Percentiles rank a stretch among this genome's conserved stretches.
These are phyloP conservation scores for Kingdonia uniflora DNA, from an alignment of 164 flowering plant species.

Conservation along the genomic window DNA sequence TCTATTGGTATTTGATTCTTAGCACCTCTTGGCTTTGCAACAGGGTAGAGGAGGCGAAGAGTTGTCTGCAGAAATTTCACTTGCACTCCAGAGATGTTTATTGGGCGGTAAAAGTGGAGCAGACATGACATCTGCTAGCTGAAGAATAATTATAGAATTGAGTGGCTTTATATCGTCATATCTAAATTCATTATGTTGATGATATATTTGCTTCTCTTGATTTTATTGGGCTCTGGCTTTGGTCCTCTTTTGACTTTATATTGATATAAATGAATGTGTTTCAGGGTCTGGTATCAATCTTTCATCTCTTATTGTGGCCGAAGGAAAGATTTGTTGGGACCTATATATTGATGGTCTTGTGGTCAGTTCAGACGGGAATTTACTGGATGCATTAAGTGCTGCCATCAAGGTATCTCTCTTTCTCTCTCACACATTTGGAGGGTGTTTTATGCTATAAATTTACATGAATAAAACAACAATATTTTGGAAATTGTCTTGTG, in stretches of 20 bases:
- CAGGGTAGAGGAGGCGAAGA: constrained; percentile 98
- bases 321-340: constrained; percentile 94
- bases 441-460: no score
- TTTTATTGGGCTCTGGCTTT: no score
- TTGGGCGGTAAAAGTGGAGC: constrained; percentile 93
- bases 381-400: constrained; percentile 84
- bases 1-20: no score
- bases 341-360: constrained; percentile 91
- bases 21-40: no score
- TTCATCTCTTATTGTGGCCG: constrained; percentile 59
- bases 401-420: constrained; percentile 72
- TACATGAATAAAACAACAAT: no score
- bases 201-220: no score
- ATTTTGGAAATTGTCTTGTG: no score
- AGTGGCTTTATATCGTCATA: no score
- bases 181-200: no score
- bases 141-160: no score
- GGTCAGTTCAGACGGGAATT: constrained; percentile 81
- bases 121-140: constrained; percentile 3
- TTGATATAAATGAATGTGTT: neutral
- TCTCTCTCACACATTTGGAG: no score
- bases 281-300: constrained; percentile 89
- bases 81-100: constrained; percentile 68
- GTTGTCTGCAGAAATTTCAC: constrained; percentile 69
- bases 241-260: no score